Percentiles rank a stretch among this genome's conserved stretches.
These are phyloP conservation scores for Parathielavia hyrcaniae DNA, from an alignment of 495 filamentous ascomycete species.

Conservation along the genomic window DNA sequence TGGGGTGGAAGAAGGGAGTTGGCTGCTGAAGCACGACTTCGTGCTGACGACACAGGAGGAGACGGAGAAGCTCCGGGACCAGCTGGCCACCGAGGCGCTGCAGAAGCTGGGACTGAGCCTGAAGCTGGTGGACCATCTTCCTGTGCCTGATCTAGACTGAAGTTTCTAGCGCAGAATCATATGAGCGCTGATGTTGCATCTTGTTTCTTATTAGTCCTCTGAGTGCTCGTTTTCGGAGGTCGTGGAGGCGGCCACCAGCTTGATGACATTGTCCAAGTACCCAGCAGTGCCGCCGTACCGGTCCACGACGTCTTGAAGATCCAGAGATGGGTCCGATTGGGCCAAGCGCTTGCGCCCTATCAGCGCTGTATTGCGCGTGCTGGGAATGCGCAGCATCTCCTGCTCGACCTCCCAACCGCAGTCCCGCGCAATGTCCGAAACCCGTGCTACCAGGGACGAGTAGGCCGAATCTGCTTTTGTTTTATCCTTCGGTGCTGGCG, in stretches of 20 bases:
- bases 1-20: conserved; percentile 61
- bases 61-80: conserved; percentile 59
- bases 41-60: conserved; percentile 63
- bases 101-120: conserved; percentile 63
- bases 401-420: conserved; percentile 72
- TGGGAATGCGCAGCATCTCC: conserved; percentile 79
- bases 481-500: conserved; percentile 52
- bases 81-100: conserved; percentile 68
- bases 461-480: conserved; percentile 55
- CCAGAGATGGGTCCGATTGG: conserved; percentile 13
- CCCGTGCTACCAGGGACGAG: conserved; percentile 67
- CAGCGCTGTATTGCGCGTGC: conserved; percentile 77
- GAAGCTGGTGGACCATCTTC: conserved; percentile 75
- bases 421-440: conserved; percentile 56
- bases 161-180: neutral
- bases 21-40: conserved; percentile 69
- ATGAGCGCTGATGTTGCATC: neutral
- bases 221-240: conserved; percentile 35
- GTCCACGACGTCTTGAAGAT: conserved; percentile 39
- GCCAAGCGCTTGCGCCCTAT: conserved; percentile 52
- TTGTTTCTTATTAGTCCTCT: conserved; percentile 2
- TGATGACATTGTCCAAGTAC: conserved; percentile 50
- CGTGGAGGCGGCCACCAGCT: conserved; percentile 35
- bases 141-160: conserved; percentile 57
- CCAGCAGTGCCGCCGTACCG: conserved; percentile 51